A percentile compares a stretch with the other conserved stretches of the same genome.
These are phyloP conservation scores for Aspergillus heteromorphus DNA, from an alignment of 495 filamentous ascomycete genomes.

Conservation along the genomic window DNA sequence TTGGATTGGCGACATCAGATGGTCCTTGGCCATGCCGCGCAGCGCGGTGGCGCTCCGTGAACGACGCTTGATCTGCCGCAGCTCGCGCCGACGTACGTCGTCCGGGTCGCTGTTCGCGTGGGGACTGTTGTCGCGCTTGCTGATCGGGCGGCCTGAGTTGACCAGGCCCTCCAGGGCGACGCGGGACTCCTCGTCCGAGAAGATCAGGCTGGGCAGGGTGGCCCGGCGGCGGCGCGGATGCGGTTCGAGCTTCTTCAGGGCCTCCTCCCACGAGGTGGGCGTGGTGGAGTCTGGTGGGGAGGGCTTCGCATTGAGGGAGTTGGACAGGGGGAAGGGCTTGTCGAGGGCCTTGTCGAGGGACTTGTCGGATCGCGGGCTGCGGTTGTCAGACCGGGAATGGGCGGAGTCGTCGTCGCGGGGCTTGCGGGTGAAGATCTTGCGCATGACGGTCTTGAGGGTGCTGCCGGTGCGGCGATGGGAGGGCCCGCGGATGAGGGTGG, in stretches of 20 bases:
- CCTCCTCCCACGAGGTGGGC: conserved; percentile 19
- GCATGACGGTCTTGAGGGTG: conserved; percentile 44
- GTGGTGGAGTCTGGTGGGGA: conserved; percentile 22
- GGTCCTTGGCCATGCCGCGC: conserved; percentile 19
- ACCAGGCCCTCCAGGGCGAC: conserved; percentile 23
- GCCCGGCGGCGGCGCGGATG: conserved; percentile 31
- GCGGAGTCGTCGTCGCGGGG: conserved; percentile 30
- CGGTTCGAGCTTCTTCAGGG: conserved; percentile 19
- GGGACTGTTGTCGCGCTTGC: conserved; percentile 11
- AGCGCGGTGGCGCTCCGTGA: conserved; percentile 31
- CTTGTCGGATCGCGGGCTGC: neutral
- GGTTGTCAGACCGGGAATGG: conserved; percentile 1
- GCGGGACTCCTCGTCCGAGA: conserved; percentile 35
- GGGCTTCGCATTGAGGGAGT: conserved; percentile 23
- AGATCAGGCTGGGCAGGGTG: conserved; percentile 41
- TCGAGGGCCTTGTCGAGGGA: neutral
- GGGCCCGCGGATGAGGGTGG: conserved; percentile 24
- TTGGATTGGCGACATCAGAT: conserved; percentile 19
- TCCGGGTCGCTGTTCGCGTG: conserved; percentile 15
- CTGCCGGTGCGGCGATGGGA: conserved; percentile 40
- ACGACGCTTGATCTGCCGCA: conserved; percentile 23
- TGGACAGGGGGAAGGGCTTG: conserved; percentile 14
- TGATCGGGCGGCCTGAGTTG: conserved; percentile 7
- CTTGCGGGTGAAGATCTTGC: conserved; percentile 42
- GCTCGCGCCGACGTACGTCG: conserved; percentile 14